A percentile compares a stretch with the other conserved stretches of the same genome.
Conservation (phyloP, 371 early-diverging fungal genomes). For the Batkoa obscura region DNA sequence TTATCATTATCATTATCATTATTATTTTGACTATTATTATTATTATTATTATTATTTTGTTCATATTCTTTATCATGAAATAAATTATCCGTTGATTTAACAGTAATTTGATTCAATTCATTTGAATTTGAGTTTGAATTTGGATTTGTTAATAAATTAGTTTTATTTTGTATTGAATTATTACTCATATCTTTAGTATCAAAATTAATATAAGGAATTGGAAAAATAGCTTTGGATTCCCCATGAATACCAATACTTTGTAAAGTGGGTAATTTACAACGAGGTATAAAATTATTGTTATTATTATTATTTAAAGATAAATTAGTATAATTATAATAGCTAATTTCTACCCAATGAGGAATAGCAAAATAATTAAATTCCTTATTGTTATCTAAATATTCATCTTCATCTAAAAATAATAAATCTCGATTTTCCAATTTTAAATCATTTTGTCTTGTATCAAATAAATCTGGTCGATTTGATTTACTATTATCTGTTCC, state of each 20-base stretch:
- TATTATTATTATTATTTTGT: no score
- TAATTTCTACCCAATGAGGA: slow-evolving; percentile 86
- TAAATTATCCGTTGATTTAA: no score
- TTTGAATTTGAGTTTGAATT: no score
- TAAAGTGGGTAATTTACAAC: slow-evolving; percentile 67
- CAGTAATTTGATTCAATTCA: no score
- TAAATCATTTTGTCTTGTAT: slow-evolving; percentile 5
- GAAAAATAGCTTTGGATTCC: slow-evolving; percentile 32
- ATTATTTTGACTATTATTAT: no score
- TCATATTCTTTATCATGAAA: no score
- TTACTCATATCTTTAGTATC: neutral
- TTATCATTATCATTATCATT: no score
- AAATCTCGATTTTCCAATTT: slow-evolving; percentile 11
- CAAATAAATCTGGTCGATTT: slow-evolving; percentile 1
- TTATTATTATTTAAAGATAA: slow-evolving; percentile 23
- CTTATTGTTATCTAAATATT: slow-evolving; percentile 13
- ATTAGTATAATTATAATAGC: slow-evolving; percentile 54
- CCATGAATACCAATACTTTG: slow-evolving; percentile 67
- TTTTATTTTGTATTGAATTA: no score
- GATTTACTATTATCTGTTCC: slow-evolving; percentile 12
- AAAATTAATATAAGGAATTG: slow-evolving; percentile 25
- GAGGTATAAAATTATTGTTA: slow-evolving; percentile 34
- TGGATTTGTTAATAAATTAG: no score
- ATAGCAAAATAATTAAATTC: slow-evolving; percentile 47
- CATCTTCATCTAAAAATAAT: slow-evolving; percentile 24